A percentile compares a stretch with the other conserved stretches of the same genome.
phyloP scores from a whole-genome alignment of 306 rosid species.

The Malus orientalis region DNA sequence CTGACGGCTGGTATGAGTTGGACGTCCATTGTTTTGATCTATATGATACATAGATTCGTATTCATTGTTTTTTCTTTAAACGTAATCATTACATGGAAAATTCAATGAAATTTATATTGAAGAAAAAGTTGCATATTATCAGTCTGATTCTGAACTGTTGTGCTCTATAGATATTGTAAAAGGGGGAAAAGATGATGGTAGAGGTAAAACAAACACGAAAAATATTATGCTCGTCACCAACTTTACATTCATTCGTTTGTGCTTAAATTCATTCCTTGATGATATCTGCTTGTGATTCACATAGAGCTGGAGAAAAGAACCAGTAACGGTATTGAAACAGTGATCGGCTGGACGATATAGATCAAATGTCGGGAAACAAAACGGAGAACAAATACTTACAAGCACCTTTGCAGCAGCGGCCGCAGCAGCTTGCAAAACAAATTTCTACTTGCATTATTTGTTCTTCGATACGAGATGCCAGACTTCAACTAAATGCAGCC shows the following conservation, averaged over 20 bases:
- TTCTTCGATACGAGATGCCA: not conserved
- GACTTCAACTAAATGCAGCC: not conserved
- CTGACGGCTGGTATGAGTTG: constrained; percentile 2
- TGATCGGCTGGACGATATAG: not conserved
- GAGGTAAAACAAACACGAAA: not conserved
- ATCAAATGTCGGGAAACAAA: not conserved
- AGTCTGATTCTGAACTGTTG: no score
- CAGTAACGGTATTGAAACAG: not conserved
- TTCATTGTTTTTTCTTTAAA: not conserved
- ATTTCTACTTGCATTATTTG: not conserved
- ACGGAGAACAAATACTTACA: not conserved
- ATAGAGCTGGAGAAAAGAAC: not conserved
- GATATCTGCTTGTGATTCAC: not conserved
- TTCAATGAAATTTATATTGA: not conserved
- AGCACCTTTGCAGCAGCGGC: not conserved
- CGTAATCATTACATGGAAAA: not conserved
- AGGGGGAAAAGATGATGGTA: no score
- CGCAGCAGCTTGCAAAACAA: not conserved
- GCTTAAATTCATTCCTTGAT: not conserved
- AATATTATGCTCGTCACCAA: not conserved
- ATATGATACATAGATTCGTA: not conserved
- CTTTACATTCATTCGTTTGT: not conserved
- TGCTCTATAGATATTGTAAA: not conserved
- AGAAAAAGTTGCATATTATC: no score
- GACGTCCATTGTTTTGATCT: not conserved